Conservation (phyloP, 2,329 filamentous ascomycete genomes). For the Mycosphaerelloides madeirae region DNA sequence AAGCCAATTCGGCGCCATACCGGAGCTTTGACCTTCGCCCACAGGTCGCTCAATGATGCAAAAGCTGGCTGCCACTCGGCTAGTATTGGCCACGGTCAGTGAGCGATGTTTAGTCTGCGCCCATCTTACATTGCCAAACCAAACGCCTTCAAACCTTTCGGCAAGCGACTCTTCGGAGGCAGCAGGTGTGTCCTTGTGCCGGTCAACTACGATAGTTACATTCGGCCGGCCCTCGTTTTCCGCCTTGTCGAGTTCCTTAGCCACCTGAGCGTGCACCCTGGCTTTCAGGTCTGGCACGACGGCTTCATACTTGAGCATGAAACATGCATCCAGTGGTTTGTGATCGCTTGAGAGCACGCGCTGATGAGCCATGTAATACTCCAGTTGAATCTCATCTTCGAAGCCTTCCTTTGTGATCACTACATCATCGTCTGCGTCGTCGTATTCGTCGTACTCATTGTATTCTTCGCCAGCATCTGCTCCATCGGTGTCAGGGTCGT, state of each 20-base stretch:
- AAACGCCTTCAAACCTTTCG: constrained; percentile 53
- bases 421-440: constrained; percentile 47
- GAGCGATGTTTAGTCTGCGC: constrained; percentile 60
- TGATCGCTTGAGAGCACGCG: constrained; percentile 89
- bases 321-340: constrained; percentile 81
- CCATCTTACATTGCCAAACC: constrained; percentile 73
- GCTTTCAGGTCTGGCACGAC: constrained; percentile 81
- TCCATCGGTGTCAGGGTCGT: constrained; percentile 76
- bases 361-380: constrained; percentile 82
- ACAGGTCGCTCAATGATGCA: constrained; percentile 70
- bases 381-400: constrained; percentile 51
- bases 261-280: constrained; percentile 79
- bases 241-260: constrained; percentile 77
- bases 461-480: constrained; percentile 47
- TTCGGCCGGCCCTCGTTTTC: constrained; percentile 86
- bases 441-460: constrained; percentile 51
- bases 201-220: constrained; percentile 67
- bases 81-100: constrained; percentile 88
- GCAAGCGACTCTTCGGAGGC: constrained; percentile 9
- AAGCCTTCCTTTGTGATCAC: constrained; percentile 57
- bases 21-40: constrained; percentile 40
- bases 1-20: constrained; percentile 62
- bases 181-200: constrained; percentile 35
- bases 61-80: constrained; percentile 73
- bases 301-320: constrained; percentile 78